phyloP scores from a whole-genome alignment of 2,329 filamentous ascomycete species.

The Chaetomiaceae sp. region DNA sequence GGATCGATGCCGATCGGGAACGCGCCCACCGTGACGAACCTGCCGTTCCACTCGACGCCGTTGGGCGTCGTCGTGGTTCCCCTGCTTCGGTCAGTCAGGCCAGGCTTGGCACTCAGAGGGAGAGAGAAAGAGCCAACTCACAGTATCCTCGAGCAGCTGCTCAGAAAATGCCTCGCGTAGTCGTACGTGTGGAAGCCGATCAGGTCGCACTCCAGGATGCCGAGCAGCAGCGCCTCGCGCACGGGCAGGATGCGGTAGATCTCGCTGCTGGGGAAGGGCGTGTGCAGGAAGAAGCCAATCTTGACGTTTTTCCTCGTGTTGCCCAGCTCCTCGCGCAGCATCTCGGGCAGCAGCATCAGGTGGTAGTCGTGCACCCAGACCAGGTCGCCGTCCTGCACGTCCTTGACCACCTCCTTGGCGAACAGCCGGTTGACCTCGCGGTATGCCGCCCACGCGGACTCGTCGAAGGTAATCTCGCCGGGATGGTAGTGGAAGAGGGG shows the following conservation, averaged over 20 bases:
- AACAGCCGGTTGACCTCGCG: conserved; percentile 90
- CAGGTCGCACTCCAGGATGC: conserved; percentile 87
- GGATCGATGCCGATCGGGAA: conserved; percentile 98
- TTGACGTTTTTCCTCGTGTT: conserved; percentile 83
- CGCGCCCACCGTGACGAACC: conserved; percentile 84
- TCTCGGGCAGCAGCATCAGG: conserved; percentile 90
- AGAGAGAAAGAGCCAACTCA: conserved; percentile 37
- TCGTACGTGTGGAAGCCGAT: conserved; percentile 99
- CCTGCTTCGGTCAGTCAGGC: conserved; percentile 30
- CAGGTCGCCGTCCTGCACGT: conserved; percentile 88
- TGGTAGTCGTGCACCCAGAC: conserved; percentile 99
- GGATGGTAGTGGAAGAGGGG: conserved; percentile 98
- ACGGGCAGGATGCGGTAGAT: conserved; percentile 96
- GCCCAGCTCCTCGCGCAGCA: conserved; percentile 88
- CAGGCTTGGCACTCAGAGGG: too few relatives aligned
- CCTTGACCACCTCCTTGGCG: conserved; percentile 78
- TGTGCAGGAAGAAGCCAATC: conserved; percentile 97
- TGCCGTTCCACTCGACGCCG: conserved; percentile 84
- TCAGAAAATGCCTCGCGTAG: conserved; percentile 96
- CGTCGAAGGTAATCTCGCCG: conserved; percentile 96
- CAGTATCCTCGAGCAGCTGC: conserved; percentile 91
- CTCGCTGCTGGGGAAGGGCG: conserved; percentile 92
- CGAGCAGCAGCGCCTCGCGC: conserved; percentile 78
- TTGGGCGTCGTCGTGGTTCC: conserved; percentile 80
- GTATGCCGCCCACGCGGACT: conserved; percentile 90